phyloP scores from a whole-genome alignment of 345 rosid genomes.

The Murraya paniculata region DNA sequence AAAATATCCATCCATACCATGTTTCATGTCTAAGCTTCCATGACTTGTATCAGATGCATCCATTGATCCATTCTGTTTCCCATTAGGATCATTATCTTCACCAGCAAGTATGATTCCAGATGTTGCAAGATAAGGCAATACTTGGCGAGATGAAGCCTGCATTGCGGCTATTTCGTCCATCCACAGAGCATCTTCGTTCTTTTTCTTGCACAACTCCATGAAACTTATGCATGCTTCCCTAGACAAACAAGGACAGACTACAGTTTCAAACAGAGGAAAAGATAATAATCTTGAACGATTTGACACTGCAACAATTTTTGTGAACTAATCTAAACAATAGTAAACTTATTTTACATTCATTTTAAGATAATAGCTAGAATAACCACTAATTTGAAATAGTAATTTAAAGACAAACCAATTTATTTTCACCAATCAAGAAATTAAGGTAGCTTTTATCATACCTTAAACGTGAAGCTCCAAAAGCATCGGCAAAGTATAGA shows the following conservation, averaged over 20 bases:
- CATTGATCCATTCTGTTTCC: conserved; percentile 38
- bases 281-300: neutral
- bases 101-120: conserved; percentile 79
- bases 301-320: neutral
- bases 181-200: conserved; percentile 94
- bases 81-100: conserved; percentile 54
- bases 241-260: conserved; percentile 11
- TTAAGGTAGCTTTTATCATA: conserved; percentile 11
- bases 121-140: conserved; percentile 66
- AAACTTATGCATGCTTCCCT: conserved; percentile 96
- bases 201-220: conserved; percentile 85
- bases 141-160: conserved; percentile 76
- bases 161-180: conserved; percentile 90
- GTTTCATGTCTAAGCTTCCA: conserved; percentile 57
- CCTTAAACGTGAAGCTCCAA: conserved; percentile 96
- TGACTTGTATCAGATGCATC: conserved; percentile 46
- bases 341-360: neutral
- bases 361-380: neutral
- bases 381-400: neutral
- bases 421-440: neutral
- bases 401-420: neutral
- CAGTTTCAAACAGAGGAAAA: neutral
- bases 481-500: conserved; percentile 77
- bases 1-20: conserved; percentile 35
- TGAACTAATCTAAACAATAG: neutral